Evolutionary conservation across 306 rosid species (phyloP), one percentile per base, ranked within the genome.

Genomic region (Sindora glabra): DNA sequence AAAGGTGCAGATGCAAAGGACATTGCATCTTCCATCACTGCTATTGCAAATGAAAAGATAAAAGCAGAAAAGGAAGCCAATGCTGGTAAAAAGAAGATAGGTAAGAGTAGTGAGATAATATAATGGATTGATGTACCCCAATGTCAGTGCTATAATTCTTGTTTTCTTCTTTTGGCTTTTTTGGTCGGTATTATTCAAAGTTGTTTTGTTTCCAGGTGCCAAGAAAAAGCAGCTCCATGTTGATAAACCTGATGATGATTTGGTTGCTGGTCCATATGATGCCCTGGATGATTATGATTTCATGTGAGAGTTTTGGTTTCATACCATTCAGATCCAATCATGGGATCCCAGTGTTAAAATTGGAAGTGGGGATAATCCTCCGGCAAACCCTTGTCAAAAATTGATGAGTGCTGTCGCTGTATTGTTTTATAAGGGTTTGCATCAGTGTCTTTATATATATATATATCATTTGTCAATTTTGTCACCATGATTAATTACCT

Each of bases 1-100:
- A 89, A 89, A 86, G 99, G 89, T 41, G 79, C 95, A 8, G 99
- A 92, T 73, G 97, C 97, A 4, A 92, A 92, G 72, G 99, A 89
- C 1, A 87, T 89, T 46, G 89, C 99, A 12, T 92, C 97, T 23
- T 92, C 99, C 0, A 32, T 84, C 55, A 72, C 94, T 3, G 95
- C 99, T 46, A 83, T 92, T 84, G 95, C 95, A 8, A 92, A 89
- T 59, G 95, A 92, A 69, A 92, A 89, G 84, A 48, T 92, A 51
- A 92, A 82, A 71, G 88, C 87, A 15, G 99, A 92, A 71, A 92
- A 89, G 79, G 95, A 89, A 72, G 86, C 90, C 26, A 85, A 77
- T 74, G 82, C 95, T 73, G 87, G 95, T 29, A 92, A 89, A 84
- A 92, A 78, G 90, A 92, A 86, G 76, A 76, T 80, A 76, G 96